A percentile compares a stretch with the other conserved stretches of the same genome.
phyloP scores from a whole-genome alignment of 1,284 basidiomycete genomes.

The Marasmius sp. region DNA sequence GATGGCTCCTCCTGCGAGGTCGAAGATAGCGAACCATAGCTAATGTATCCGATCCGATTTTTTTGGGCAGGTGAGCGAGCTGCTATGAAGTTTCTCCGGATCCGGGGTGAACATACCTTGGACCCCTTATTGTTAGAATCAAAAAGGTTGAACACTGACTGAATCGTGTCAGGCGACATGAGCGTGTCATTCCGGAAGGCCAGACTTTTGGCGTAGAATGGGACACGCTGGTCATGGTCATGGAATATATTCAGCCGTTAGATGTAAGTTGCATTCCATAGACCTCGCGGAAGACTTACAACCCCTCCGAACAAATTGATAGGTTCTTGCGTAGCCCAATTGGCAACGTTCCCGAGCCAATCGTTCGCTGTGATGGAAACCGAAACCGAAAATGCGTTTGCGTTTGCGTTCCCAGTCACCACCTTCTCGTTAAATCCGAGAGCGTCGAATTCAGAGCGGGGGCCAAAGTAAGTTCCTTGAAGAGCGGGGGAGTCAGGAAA shows the following conservation, averaged over 20 bases:
- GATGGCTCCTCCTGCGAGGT: neutral
- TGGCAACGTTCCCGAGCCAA: slow-evolving; percentile 17
- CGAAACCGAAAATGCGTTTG: too few species aligned
- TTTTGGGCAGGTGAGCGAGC: neutral
- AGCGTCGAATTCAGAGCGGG: slow-evolving; percentile 16
- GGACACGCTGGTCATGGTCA: too few species aligned
- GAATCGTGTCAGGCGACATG: neutral
- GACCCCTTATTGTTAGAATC: neutral
- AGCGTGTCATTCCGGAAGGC: neutral
- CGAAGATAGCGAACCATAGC: neutral
- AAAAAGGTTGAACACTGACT: neutral
- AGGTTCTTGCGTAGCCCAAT: slow-evolving; percentile 20
- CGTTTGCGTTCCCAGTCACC: too few species aligned
- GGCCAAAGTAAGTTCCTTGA: slow-evolving; percentile 18
- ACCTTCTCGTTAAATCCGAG: slow-evolving; percentile 14
- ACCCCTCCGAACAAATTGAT: slow-evolving; percentile 16
- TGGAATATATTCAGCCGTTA: too few species aligned
- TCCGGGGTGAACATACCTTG: neutral
- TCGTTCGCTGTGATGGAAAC: slow-evolving; percentile 4
- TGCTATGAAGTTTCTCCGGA: neutral
- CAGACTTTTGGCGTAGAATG: neutral
- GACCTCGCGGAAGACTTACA: slow-evolving; percentile 14
- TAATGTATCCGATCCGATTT: too few species aligned
- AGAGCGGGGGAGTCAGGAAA: too few species aligned
- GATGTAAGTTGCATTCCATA: too few species aligned